These are phyloP conservation scores for Mucor racemosus DNA, from an alignment of 371 early-diverging fungal species.

Conservation along the genomic window DNA sequence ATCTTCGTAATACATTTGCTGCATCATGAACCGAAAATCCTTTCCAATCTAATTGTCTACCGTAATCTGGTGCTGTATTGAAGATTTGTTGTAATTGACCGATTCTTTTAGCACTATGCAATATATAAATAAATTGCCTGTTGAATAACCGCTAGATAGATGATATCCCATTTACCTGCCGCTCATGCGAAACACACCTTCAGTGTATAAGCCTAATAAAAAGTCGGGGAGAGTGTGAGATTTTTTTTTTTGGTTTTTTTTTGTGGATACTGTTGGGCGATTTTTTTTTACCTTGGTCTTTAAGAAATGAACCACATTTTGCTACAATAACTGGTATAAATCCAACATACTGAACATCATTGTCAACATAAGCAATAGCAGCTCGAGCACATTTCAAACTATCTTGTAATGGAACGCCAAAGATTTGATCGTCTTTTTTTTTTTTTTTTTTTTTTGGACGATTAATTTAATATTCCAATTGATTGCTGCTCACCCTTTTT, in stretches of 20 bases:
- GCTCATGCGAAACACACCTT: constrained; percentile 46
- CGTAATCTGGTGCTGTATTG: constrained; percentile 60
- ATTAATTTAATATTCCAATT: constrained; percentile 1
- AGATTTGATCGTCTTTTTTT: constrained; percentile 25
- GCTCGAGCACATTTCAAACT: constrained; percentile 35
- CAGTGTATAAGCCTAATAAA: constrained; percentile 34
- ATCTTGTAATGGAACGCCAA: constrained; percentile 37
- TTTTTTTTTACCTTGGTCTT: constrained; percentile 47
- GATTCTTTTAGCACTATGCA: constrained; percentile 59
- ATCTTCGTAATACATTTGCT: constrained; percentile 63
- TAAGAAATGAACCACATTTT: constrained; percentile 56
- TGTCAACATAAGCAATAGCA: constrained; percentile 36
- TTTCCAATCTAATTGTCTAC: constrained; percentile 63
- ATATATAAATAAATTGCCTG: neutral
- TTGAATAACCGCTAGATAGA: neutral
- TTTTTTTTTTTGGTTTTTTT: neutral
- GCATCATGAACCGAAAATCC: constrained; percentile 69
- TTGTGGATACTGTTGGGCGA: no score
- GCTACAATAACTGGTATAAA: constrained; percentile 57
- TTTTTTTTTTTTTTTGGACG: neutral
- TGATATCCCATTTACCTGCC: constrained; percentile 31
- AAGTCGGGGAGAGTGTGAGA: neutral
- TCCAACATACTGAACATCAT: constrained; percentile 37
- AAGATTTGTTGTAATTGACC: constrained; percentile 63
- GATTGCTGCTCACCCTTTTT: neutral